Conservation (phyloP, 768 basidiomycete species). For the Pholiota molesta region DNA sequence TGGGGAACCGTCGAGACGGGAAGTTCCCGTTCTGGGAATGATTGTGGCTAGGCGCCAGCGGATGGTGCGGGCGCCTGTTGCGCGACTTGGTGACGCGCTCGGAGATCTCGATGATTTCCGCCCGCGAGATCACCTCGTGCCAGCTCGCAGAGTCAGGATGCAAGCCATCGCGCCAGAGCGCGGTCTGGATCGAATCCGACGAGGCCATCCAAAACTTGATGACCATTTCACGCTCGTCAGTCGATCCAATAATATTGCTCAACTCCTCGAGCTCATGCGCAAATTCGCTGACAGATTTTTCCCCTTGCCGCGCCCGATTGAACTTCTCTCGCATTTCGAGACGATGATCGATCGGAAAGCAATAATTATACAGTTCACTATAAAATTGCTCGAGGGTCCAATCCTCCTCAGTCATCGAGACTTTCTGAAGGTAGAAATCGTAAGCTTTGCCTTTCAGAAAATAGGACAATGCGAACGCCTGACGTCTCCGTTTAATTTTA, state of each 20-base stretch:
- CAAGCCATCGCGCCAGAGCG: not conserved
- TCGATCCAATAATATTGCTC: not conserved
- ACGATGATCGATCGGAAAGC: constrained; percentile 30
- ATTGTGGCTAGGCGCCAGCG: not conserved
- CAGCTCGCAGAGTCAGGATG: not conserved
- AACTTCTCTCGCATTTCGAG: constrained; percentile 23
- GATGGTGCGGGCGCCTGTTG: too few relatives aligned
- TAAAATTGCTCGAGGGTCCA: constrained; percentile 35
- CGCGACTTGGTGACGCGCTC: not conserved
- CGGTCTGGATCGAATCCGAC: not conserved
- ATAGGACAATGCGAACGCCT: constrained; percentile 14
- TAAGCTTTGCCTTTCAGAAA: constrained; percentile 16
- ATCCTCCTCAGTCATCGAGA: constrained; percentile 22
- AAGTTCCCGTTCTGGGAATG: not conserved
- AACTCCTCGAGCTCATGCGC: constrained; percentile 1
- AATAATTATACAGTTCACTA: constrained; percentile 36
- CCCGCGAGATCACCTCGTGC: constrained; percentile 3
- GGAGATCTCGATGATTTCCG: constrained; percentile 8
- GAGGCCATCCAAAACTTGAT: constrained; percentile 1
- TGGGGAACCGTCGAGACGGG: too few relatives aligned
- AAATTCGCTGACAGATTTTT: not conserved
- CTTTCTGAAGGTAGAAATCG: constrained; percentile 19
- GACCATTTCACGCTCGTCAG: not conserved
- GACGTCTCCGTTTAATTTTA: constrained; percentile 1
- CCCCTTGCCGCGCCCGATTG: not conserved